Percentiles rank a stretch among this genome's conserved stretches.
These are phyloP conservation scores for Fraxinus platypoda DNA, from an alignment of 305 asterid genomes.

Conservation along the genomic window DNA sequence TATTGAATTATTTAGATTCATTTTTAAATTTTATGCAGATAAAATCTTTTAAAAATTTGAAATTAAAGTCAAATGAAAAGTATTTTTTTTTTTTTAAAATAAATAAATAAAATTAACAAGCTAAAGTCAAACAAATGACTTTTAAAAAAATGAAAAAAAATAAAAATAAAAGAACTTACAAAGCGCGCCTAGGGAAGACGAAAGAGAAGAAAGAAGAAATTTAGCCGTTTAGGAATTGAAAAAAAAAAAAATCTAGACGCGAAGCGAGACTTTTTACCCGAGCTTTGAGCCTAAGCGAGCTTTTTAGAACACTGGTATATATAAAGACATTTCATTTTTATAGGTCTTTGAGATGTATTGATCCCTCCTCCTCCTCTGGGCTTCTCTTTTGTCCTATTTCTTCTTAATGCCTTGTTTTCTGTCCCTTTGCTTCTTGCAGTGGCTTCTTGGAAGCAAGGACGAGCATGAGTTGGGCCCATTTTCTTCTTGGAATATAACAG, in stretches of 20 bases:
- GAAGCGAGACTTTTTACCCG: not conserved
- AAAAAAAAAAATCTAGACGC: too few species aligned
- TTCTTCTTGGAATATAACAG: constrained; percentile 95
- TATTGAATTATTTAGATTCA: too few species aligned
- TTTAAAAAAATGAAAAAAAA: too few species aligned
- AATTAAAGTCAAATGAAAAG: too few species aligned
- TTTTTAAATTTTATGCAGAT: too few species aligned
- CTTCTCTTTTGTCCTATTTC: not conserved
- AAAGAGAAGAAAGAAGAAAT: not conserved
- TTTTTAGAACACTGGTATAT: not conserved
- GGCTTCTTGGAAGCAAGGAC: constrained; percentile 80
- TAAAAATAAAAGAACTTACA: not conserved
- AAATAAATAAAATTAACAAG: too few species aligned
- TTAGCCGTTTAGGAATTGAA: not conserved
- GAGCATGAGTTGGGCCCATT: constrained; percentile 78
- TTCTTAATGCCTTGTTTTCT: not conserved
- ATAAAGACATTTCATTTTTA: not conserved
- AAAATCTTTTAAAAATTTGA: not conserved
- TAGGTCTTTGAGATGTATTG: not conserved
- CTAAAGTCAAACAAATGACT: too few species aligned
- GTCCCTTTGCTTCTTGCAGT: constrained; percentile 41
- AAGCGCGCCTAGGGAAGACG: not conserved
- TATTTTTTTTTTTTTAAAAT: too few species aligned
- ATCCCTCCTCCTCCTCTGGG: not conserved
- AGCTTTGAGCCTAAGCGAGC: not conserved